phyloP scores from a whole-genome alignment of 257 asterid genomes.

The Solanum gandarillasii region DNA sequence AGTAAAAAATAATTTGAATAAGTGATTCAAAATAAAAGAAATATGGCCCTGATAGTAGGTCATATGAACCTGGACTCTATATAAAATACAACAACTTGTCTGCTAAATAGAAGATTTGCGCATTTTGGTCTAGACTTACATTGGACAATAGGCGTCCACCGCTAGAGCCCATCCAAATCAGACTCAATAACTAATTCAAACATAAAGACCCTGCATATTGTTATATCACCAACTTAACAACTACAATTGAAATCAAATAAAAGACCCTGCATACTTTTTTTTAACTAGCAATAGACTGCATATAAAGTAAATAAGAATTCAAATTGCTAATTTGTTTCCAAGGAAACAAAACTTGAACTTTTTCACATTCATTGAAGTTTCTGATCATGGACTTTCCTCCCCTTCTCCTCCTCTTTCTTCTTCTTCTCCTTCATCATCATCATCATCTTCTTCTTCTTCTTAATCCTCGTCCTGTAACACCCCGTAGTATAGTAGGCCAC shows the following conservation, averaged over 20 bases:
- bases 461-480: too few relatives aligned
- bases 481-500: too few relatives aligned
- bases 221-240: background rate
- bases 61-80: background rate
- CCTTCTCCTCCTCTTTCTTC: too few relatives aligned
- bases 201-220: background rate
- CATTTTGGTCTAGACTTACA: background rate
- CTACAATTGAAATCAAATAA: background rate
- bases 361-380: too few relatives aligned
- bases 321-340: too few relatives aligned
- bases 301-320: too few relatives aligned
- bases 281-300: background rate
- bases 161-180: background rate
- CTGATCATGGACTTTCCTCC: background rate
- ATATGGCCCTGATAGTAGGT: background rate
- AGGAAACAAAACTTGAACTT: too few relatives aligned
- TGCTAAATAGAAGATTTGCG: background rate
- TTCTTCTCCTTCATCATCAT: too few relatives aligned
- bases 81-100: background rate
- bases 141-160: background rate
- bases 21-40: background rate
- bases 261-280: background rate
- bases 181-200: background rate
- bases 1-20: background rate
- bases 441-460: background rate